Conservation (phyloP, 305 asterid genomes). For the Salvia sclarea region DNA sequence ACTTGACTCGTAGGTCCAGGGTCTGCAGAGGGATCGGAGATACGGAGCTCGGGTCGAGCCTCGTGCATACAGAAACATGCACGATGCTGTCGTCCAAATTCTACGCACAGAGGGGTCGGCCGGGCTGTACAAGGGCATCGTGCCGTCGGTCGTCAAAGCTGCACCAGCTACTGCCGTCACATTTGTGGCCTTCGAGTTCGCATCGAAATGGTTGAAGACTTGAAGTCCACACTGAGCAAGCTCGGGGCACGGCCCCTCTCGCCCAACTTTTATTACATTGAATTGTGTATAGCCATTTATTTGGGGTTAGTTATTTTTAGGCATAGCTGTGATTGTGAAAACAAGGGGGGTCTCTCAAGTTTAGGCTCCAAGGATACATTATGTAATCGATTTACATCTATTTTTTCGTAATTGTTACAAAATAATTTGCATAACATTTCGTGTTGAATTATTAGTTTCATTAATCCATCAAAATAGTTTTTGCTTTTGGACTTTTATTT, state of each 20-base stretch:
- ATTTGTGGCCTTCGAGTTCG: slow-evolving; percentile 73
- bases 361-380: no score
- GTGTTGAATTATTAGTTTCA: background rate
- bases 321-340: background rate
- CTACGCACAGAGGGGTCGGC: slow-evolving; percentile 59
- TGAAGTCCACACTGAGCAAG: background rate
- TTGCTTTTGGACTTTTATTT: no score
- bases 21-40: slow-evolving; percentile 68
- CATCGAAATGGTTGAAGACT: slow-evolving; percentile 65
- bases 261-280: background rate
- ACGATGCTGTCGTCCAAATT: slow-evolving; percentile 57
- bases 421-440: no score
- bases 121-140: slow-evolving; percentile 88
- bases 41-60: slow-evolving; percentile 79
- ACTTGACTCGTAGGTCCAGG: slow-evolving; percentile 56
- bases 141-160: slow-evolving; percentile 80
- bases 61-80: slow-evolving; percentile 62
- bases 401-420: background rate
- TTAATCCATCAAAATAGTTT: no score
- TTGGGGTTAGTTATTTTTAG: background rate
- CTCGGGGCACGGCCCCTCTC: no score
- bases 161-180: slow-evolving; percentile 97
- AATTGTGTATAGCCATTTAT: background rate
- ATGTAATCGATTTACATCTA: no score
- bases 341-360: background rate